Percentiles rank a stretch among this genome's conserved stretches.
Conservation (phyloP, 352 stramenopile species). For the Pythium plurisporium region DNA sequence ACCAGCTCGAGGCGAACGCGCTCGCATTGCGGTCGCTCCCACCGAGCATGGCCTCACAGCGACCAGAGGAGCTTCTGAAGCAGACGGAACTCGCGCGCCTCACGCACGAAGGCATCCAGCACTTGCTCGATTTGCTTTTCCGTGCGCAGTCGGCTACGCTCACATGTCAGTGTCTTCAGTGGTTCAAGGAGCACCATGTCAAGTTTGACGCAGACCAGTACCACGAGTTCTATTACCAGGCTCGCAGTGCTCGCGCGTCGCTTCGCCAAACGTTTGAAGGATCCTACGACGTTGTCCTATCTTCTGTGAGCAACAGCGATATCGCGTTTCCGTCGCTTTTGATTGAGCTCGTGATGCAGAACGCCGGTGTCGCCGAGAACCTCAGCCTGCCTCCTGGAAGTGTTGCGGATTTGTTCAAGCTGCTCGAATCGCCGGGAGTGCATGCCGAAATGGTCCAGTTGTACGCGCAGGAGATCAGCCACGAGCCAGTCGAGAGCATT, state of each 20-base stretch:
- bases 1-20: slow-evolving; percentile 38
- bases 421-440: slow-evolving; percentile 41
- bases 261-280: slow-evolving; percentile 68
- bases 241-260: slow-evolving; percentile 41
- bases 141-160: slow-evolving; percentile 53
- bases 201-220: slow-evolving; percentile 40
- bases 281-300: slow-evolving; percentile 51
- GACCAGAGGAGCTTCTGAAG: slow-evolving; percentile 28
- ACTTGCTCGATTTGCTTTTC: slow-evolving; percentile 64
- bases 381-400: slow-evolving; percentile 26
- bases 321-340: slow-evolving; percentile 52
- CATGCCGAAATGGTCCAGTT: slow-evolving; percentile 54
- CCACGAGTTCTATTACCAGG: slow-evolving; percentile 66
- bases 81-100: slow-evolving; percentile 69
- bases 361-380: slow-evolving; percentile 42
- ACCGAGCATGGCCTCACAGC: not conserved
- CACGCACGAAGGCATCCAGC: slow-evolving; percentile 55
- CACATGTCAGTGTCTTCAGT: slow-evolving; percentile 61
- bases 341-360: slow-evolving; percentile 77
- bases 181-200: slow-evolving; percentile 57
- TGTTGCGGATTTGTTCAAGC: slow-evolving; percentile 35
- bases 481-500: slow-evolving; percentile 67
- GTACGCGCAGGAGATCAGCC: slow-evolving; percentile 61
- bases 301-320: slow-evolving; percentile 41
- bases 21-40: slow-evolving; percentile 5